These are phyloP conservation scores for Chromosphaera perkinsii DNA, from an alignment of 208 protist species.

Conservation along the genomic window DNA sequence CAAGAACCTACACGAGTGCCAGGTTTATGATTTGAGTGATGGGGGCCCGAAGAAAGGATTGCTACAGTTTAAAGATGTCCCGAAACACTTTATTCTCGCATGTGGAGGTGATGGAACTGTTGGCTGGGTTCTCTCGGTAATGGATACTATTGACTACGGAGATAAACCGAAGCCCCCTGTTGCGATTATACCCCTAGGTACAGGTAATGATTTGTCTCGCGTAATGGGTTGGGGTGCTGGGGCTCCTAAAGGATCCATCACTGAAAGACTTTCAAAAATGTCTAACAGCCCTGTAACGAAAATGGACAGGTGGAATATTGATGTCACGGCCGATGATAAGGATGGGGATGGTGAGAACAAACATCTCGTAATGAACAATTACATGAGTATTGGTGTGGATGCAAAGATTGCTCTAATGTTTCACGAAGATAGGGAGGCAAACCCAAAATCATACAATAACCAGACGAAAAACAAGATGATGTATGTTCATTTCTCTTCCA, in stretches of 20 bases:
- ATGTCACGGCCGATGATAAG: not conserved
- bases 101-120: conserved; percentile 69
- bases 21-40: no score
- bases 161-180: conserved; percentile 20
- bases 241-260: conserved; percentile 5
- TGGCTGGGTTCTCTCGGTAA: conserved; percentile 57
- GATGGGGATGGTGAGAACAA: no score
- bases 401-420: conserved; percentile 27
- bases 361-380: conserved; percentile 31
- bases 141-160: conserved; percentile 37
- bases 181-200: conserved; percentile 60
- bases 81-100: conserved; percentile 45
- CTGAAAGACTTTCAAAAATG: conserved; percentile 19
- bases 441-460: no score
- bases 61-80: not conserved
- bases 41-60: no score
- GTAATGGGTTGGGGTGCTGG: conserved; percentile 58
- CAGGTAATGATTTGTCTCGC: conserved; percentile 71
- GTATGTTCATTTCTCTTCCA: no score
- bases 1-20: no score
- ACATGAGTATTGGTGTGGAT: conserved; percentile 39
- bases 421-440: conserved; percentile 10
- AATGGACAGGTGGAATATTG: conserved; percentile 47
- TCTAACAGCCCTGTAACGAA: conserved; percentile 22
- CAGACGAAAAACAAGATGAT: no score